Evolutionary conservation across 305 asterid species (phyloP).

Genomic region (Withania somnifera): DNA sequence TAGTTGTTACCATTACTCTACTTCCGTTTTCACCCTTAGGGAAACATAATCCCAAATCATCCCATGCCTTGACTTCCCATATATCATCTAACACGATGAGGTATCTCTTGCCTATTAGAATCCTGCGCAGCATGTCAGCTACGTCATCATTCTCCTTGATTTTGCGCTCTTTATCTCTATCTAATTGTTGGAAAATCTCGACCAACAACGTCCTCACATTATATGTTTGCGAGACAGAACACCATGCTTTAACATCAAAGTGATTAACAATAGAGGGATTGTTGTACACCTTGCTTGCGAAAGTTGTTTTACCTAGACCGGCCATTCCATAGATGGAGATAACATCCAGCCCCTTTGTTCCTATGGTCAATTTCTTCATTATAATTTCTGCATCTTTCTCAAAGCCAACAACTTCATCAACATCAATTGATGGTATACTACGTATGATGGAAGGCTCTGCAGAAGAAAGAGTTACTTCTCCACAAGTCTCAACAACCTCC

Average conservation of each 20-base stretch:
- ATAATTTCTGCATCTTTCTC: not conserved
- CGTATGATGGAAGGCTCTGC: no score
- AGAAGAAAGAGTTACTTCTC: no score
- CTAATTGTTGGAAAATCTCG: conserved; percentile 3
- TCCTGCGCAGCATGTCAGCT: not conserved
- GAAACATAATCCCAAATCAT: not conserved
- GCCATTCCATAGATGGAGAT: not conserved
- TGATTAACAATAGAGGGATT: not conserved
- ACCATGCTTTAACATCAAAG: not conserved
- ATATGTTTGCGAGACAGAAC: not conserved
- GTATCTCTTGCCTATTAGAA: not conserved
- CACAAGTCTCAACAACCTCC: not conserved
- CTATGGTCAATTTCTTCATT: not conserved
- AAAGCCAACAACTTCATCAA: not conserved
- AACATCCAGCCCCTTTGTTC: not conserved
- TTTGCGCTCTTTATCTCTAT: not conserved
- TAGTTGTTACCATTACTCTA: not conserved
- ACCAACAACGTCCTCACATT: not conserved
- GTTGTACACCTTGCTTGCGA: not conserved
- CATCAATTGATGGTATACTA: not conserved
- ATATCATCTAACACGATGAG: not conserved
- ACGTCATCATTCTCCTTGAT: not conserved
- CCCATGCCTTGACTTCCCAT: not conserved
- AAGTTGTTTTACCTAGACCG: conserved; percentile 4
- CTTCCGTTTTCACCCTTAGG: not conserved